These are phyloP conservation scores for Candida nanaspora DNA, from an alignment of 805 yeast species.

Conservation along the genomic window DNA sequence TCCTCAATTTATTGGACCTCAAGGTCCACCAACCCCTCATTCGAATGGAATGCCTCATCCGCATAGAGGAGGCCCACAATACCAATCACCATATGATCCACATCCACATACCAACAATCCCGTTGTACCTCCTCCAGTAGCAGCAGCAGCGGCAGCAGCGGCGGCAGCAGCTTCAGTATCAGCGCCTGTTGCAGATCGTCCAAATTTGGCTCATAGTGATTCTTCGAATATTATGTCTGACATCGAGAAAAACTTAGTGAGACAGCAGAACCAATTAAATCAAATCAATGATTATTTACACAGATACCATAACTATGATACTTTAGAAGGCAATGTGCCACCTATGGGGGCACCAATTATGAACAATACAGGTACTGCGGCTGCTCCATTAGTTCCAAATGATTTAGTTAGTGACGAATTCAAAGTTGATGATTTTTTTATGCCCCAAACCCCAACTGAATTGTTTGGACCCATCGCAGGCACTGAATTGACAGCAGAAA, in stretches of 20 bases:
- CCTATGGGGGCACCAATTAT: too few species aligned
- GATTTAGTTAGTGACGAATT: not conserved
- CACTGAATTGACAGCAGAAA: too few species aligned
- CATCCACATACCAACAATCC: not conserved
- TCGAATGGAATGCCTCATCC: too few species aligned
- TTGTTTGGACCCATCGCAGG: too few species aligned
- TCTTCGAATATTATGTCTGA: conserved; percentile 26
- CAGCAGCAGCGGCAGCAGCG: not conserved
- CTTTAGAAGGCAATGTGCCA: conserved; percentile 2
- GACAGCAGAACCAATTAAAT: conserved; percentile 45
- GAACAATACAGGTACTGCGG: too few species aligned
- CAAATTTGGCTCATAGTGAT: too few species aligned
- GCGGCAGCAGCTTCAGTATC: not conserved
- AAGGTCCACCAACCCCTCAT: not conserved
- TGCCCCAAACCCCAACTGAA: conserved; percentile 3
- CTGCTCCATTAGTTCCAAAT: too few species aligned
- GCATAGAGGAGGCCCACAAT: too few species aligned
- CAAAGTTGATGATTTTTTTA: not conserved
- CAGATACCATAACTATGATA: conserved; percentile 3
- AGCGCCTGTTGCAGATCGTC: not conserved
- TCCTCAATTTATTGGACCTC: not conserved
- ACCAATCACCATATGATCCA: not conserved
- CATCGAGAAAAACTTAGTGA: conserved; percentile 38
- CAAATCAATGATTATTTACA: conserved; percentile 52
- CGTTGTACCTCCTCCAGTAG: not conserved